Conservation (phyloP, 179 eudicot genomes). For the Heliamphora ciliata region DNA sequence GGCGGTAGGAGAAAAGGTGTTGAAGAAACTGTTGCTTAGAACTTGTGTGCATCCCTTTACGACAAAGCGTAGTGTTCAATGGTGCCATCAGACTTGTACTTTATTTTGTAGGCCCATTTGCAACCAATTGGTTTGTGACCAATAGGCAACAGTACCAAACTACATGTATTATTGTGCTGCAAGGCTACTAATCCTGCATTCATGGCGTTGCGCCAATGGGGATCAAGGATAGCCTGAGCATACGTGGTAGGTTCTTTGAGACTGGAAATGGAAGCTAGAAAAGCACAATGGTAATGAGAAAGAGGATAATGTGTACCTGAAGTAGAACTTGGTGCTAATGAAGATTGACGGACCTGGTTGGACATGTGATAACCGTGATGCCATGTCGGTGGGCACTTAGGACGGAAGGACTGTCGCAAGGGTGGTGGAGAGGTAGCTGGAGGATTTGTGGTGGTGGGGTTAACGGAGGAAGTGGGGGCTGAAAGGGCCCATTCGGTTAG, state of each 20-base stretch:
- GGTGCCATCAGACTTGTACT: neutral
- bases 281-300: conserved; percentile 3
- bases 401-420: neutral
- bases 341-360: neutral
- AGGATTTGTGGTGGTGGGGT: neutral
- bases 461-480: neutral
- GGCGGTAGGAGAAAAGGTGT: neutral
- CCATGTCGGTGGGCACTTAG: neutral
- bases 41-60: neutral
- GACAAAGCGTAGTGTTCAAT: conserved; percentile 7
- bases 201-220: neutral
- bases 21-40: neutral
- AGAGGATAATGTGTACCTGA: neutral
- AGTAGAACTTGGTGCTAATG: neutral
- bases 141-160: neutral
- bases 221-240: neutral
- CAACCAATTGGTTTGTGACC: conserved; percentile 8
- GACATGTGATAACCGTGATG: neutral
- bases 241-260: neutral
- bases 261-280: neutral
- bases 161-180: neutral
- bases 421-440: neutral
- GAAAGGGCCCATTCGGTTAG: too few relatives aligned
- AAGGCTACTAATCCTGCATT: neutral
- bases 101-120: conserved; percentile 7